Base-by-base conservation (phyloP, 305 asterid species). In the Fraxinus ornus region DNA sequence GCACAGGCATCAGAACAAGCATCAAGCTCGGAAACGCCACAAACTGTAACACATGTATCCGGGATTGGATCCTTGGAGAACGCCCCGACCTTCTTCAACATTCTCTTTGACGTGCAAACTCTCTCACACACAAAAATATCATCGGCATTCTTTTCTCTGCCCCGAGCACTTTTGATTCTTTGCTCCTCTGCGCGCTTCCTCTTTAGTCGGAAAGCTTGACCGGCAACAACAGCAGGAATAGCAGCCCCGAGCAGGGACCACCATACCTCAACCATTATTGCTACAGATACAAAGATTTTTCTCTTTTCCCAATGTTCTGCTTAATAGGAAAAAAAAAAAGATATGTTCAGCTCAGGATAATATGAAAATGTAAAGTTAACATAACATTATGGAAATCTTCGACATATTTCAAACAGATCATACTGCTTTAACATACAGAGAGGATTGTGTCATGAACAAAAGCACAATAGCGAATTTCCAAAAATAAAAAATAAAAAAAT, bases 1-100 rank as follows among this genome's bases (percentile, higher is more conserved):
- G 99, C 98, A 79, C 98, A 94, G 21, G 99, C 99, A 87, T 96
- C 99, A 1, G 98, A 91, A 28, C 99, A 96, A 7, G 97, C 95
- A 85, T 97, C 99, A 1, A 94, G 91, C 82, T 97, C 98, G 8
- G 98, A 94, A 55, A 93, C 99, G 37, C 99, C 98, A 68, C 98
- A 94, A 3, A 96, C 99, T 0, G 98, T 96, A 4, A 91, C 97
- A 35, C 99, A 96, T 0, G 99, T 93, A 79, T 92, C 98, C 0
- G 97, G 95, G 84, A 91, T 91, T 15, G 99, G 98, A 81, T 96
- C 99, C 78, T 96, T 96, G 55, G 99, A 94, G 88, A 96, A 96
- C 3, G 97, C 89, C 3, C 99, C 98, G 0, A 96, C 98, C 88
- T 94, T 96, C 87, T 96, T 96, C 83, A 93, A 87, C 98, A 96